Evolutionary conservation across 2,329 filamentous ascomycete genomes (phyloP).

Genomic region (Beauveria rudraprayagi): DNA sequence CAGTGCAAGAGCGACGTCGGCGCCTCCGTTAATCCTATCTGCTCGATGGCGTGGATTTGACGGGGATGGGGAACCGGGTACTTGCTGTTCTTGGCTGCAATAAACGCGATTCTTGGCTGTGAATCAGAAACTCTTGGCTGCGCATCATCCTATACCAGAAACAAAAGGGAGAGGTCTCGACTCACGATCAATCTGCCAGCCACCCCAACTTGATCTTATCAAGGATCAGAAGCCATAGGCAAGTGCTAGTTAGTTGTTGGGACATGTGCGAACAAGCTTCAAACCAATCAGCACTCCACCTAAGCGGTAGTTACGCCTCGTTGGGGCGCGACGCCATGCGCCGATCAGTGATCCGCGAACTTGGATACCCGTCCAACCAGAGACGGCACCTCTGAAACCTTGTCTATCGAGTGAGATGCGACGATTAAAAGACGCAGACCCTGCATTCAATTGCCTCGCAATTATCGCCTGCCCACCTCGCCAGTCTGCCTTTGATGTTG

Average conservation of each 20-base stretch:
- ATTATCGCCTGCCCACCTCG: no score
- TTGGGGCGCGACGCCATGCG: not conserved
- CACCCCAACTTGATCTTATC: not conserved
- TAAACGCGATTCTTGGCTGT: not conserved
- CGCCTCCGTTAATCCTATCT: not conserved
- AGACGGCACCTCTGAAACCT: not conserved
- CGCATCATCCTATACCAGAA: not conserved
- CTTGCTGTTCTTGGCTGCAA: not conserved
- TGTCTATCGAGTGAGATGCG: not conserved
- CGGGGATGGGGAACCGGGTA: not conserved
- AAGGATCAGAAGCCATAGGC: not conserved
- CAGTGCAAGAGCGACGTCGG: not conserved
- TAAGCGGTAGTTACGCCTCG: not conserved
- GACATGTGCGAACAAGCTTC: not conserved
- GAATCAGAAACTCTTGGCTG: not conserved
- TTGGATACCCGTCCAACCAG: not conserved
- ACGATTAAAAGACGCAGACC: not conserved
- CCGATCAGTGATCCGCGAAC: not conserved
- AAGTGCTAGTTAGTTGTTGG: not conserved
- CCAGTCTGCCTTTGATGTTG: no score
- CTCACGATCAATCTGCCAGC: not conserved
- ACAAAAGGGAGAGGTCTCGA: not conserved
- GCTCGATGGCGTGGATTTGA: not conserved
- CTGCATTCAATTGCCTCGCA: no score
- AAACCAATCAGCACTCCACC: not conserved